These are phyloP conservation scores for Plasmopara muralis DNA, from an alignment of 352 stramenopile species.

Conservation along the genomic window DNA sequence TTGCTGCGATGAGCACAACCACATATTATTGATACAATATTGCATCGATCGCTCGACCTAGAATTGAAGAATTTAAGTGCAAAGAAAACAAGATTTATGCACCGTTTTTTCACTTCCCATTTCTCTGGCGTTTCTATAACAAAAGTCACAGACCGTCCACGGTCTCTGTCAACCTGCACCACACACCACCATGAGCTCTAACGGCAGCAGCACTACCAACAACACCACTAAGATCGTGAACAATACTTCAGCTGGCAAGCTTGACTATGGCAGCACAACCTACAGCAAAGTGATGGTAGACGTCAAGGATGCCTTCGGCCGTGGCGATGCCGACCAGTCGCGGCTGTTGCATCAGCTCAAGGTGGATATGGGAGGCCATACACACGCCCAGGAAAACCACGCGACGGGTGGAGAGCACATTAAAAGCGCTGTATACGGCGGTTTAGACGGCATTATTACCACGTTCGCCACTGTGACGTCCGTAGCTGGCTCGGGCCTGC, in stretches of 20 bases:
- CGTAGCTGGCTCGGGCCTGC: slow-evolving; percentile 85
- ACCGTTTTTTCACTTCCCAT: background rate
- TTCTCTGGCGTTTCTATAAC: slow-evolving; percentile 15
- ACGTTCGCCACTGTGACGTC: slow-evolving; percentile 94
- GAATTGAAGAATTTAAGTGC: too few species aligned
- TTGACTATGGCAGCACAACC: slow-evolving; percentile 44
- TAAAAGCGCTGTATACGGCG: slow-evolving; percentile 90
- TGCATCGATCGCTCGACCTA: too few species aligned
- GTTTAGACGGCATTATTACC: slow-evolving; percentile 95
- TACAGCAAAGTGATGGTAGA: slow-evolving; percentile 41
- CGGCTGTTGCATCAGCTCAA: slow-evolving; percentile 64
- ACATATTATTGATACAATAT: too few species aligned
- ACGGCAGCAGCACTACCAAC: slow-evolving; percentile 13
- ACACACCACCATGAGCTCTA: slow-evolving; percentile 17
- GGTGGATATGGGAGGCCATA: slow-evolving; percentile 44
- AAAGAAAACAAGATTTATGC: too few species aligned
- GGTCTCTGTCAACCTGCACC: background rate
- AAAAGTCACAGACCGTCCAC: too few species aligned
- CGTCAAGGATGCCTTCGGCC: slow-evolving; percentile 46
- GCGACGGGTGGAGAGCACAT: slow-evolving; percentile 66
- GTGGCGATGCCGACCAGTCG: slow-evolving; percentile 44
- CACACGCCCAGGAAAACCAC: slow-evolving; percentile 71
- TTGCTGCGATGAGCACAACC: too few species aligned
- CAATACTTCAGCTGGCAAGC: slow-evolving; percentile 16
- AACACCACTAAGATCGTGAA: slow-evolving; percentile 19